A percentile compares a stretch with the other conserved stretches of the same genome.
These are phyloP conservation scores for Aristolochia californica DNA, from an alignment of 164 flowering plant species.

Conservation along the genomic window DNA sequence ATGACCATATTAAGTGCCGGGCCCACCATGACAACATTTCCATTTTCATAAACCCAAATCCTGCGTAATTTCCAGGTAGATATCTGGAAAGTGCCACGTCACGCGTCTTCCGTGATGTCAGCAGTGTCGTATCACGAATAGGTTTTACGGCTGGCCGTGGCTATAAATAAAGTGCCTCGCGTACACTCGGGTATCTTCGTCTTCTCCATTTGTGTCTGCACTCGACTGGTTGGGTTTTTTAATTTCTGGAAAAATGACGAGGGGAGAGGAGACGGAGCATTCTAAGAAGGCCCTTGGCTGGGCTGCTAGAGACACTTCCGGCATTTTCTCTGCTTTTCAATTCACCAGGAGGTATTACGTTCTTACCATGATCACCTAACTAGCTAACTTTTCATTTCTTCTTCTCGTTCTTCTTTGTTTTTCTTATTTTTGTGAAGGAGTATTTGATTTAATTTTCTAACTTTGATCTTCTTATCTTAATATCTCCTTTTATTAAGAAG, in stretches of 20 bases:
- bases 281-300: slow-evolving; percentile 34
- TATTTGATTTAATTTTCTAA: background rate
- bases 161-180: too few species aligned
- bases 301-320: slow-evolving; percentile 43
- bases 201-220: too few species aligned
- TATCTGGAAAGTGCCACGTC: too few species aligned
- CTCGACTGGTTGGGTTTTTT: too few species aligned
- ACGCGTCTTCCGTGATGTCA: too few species aligned
- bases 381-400: background rate
- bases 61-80: too few species aligned
- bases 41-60: too few species aligned
- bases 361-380: background rate
- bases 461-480: background rate
- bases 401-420: background rate
- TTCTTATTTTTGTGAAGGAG: background rate
- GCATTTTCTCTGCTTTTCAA: slow-evolving; percentile 31
- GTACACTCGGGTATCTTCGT: too few species aligned
- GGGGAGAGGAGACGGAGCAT: slow-evolving; percentile 21
- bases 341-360: slow-evolving; percentile 30
- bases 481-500: background rate
- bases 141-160: too few species aligned
- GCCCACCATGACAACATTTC: too few species aligned
- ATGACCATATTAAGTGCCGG: too few species aligned
- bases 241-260: slow-evolving; percentile 13
- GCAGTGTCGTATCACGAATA: too few species aligned